A percentile compares a stretch with the other conserved stretches of the same genome.
Evolutionary conservation across 2,329 filamentous ascomycete species (phyloP).

Genomic region (Acarospora socialis): DNA sequence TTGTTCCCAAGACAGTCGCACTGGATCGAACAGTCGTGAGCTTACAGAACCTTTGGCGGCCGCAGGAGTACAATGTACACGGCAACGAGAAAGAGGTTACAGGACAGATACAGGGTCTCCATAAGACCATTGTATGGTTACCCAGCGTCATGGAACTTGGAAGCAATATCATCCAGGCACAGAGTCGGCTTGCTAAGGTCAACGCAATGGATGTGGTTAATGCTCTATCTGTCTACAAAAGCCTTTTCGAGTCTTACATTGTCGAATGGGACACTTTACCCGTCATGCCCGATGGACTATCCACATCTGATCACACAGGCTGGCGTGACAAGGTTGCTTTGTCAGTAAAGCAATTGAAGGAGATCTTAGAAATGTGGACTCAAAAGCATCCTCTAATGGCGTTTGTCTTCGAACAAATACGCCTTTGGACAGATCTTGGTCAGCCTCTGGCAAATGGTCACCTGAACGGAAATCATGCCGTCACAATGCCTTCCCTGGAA

Average conservation of each 20-base stretch:
- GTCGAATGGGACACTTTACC: constrained; percentile 9
- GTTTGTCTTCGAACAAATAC: constrained; percentile 53
- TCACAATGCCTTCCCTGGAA: constrained; percentile 36
- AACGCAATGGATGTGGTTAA: constrained; percentile 23
- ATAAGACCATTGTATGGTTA: constrained; percentile 9
- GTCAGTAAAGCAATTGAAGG: constrained; percentile 20
- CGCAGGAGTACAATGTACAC: constrained; percentile 8
- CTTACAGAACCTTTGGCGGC: constrained; percentile 19
- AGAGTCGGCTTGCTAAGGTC: constrained; percentile 38
- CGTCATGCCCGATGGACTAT: constrained; percentile 6
- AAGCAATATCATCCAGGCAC: constrained; percentile 17
- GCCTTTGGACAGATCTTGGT: constrained; percentile 43
- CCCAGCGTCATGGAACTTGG: constrained; percentile 8
- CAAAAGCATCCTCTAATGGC: constrained; percentile 41
- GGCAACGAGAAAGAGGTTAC: too few relatives aligned
- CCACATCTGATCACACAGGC: constrained; percentile 8
- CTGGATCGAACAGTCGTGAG: constrained; percentile 20
- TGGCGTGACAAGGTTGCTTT: constrained; percentile 18
- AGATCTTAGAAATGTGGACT: constrained; percentile 31
- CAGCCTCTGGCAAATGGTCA: constrained; percentile 16
- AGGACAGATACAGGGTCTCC: too few relatives aligned
- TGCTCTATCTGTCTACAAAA: too few relatives aligned
- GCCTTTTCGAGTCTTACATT: too few relatives aligned
- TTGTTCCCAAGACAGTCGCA: constrained; percentile 24
- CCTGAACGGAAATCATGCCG: constrained; percentile 10